Base-by-base conservation (phyloP, 345 rosid species). In the Sonneratia alba region DNA sequence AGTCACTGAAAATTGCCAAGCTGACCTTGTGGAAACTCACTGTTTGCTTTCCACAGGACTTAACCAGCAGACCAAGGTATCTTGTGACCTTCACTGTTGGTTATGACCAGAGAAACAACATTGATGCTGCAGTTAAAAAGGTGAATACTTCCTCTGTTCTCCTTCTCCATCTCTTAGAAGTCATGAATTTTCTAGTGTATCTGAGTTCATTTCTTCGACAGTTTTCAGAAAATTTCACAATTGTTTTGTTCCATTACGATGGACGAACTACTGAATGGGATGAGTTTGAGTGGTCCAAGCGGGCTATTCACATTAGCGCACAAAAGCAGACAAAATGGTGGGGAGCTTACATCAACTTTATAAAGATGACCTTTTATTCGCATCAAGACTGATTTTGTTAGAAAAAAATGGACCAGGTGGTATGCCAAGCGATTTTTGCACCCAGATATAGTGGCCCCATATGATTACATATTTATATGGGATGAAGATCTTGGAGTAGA, bases 391-490 rank as follows among this genome's bases (percentile, higher is more conserved):
- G 19, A 48, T 49, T 72, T 69, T 69, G 65, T 74, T 71, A 59
- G 59, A 75, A 66, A 68, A 36, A 36, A 72, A 79, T 82, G 56
- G 36, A 68, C 64, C 57, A 96, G 99, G 99, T 96, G 99, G 99
- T 96, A 92, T 76, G 99, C 99, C 57, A 96, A 96, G 87, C 91
- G 99, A 61, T 96, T 96, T 80, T 84, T 96, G 81, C 99, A 96
- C 78, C 99, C 99, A 73, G 93, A 89, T 84, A 89, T 96, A 36
- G 88, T 96, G 74, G 98, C 99, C 65, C 64, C 88, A 15, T 96
- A 96, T 77, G 98, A 96, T 75, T 96, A 92, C 84, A 87, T 96
- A 71, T 96, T 95, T 76, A 89, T 92, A 72, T 95, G 99, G 97
- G 97, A 92, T 69, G 99, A 95, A 77, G 99, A 95, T 77, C 87